Evolutionary conservation across 2,329 filamentous ascomycete genomes (phyloP).

Genomic region (Cladophialophora exuberans): DNA sequence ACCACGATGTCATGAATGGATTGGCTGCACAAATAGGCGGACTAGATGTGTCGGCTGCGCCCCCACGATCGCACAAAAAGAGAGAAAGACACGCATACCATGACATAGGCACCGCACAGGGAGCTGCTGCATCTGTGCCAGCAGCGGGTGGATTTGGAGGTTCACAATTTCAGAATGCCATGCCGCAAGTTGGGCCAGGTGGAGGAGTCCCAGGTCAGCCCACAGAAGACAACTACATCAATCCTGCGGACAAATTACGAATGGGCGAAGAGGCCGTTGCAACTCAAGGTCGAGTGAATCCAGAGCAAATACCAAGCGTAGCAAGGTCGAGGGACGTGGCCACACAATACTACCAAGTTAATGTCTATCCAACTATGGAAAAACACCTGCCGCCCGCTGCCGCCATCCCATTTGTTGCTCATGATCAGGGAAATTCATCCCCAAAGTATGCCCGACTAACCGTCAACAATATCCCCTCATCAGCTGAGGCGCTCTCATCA

Average conservation of each 20-base stretch:
- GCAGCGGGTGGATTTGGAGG: constrained; percentile 5
- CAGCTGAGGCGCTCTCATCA: constrained; percentile 74
- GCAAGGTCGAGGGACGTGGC: constrained; percentile 80
- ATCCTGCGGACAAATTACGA: constrained; percentile 33
- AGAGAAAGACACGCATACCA: constrained; percentile 95
- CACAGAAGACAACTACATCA: constrained; percentile 17
- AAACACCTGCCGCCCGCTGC: constrained; percentile 89
- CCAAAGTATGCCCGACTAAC: constrained; percentile 92
- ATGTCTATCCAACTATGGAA: constrained; percentile 95
- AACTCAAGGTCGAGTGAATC: constrained; percentile 76
- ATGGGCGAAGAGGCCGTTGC: constrained; percentile 60
- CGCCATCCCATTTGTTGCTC: constrained; percentile 85
- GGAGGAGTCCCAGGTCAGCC: constrained; percentile 35
- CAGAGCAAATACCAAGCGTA: constrained; percentile 91
- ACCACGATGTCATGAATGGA: constrained; percentile 34
- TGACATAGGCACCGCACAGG: constrained; percentile 64
- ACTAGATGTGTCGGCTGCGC: constrained; percentile 65
- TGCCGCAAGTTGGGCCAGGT: constrained; percentile 46
- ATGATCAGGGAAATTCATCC: constrained; percentile 94
- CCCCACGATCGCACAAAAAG: constrained; percentile 68
- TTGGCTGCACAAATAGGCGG: constrained; percentile 72
- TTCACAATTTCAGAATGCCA: constrained; percentile 31
- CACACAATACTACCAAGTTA: constrained; percentile 80
- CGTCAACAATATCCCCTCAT: constrained; percentile 88
- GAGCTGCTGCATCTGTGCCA: constrained; percentile 1